Evolutionary conservation across 306 rosid genomes (phyloP).

Genomic region (Corylus heterophylla): DNA sequence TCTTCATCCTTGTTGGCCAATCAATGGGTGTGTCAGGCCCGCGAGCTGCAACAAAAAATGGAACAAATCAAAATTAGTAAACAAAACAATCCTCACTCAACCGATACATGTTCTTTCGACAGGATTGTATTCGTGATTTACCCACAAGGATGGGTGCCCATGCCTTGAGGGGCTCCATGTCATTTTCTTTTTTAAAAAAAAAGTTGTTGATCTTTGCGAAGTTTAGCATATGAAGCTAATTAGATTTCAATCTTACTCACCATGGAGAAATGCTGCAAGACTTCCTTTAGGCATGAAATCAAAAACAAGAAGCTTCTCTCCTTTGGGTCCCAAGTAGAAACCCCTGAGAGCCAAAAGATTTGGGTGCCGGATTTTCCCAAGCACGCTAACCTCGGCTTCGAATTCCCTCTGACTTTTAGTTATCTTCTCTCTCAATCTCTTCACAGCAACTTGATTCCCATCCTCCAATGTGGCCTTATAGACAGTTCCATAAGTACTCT

Average conservation of each 20-base stretch:
- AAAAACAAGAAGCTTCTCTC: constrained; percentile 89
- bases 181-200: too few species aligned
- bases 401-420: constrained; percentile 80
- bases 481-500: constrained; percentile 92
- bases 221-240: neutral
- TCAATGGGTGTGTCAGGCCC: constrained; percentile 64
- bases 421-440: constrained; percentile 86
- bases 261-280: constrained; percentile 79
- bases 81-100: too few species aligned
- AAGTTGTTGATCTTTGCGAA: too few species aligned
- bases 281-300: constrained; percentile 79
- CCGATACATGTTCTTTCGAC: too few species aligned
- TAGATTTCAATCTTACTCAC: constrained; percentile 38
- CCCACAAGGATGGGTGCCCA: too few species aligned
- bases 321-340: constrained; percentile 82
- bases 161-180: too few species aligned
- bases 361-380: constrained; percentile 81
- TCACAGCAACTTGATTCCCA: constrained; percentile 94
- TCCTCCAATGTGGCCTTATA: constrained; percentile 93
- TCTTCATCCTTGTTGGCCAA: constrained; percentile 90
- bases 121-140: too few species aligned
- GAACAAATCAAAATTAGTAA: neutral
- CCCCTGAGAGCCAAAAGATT: constrained; percentile 83
- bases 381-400: constrained; percentile 64
- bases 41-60: constrained; percentile 50